Evolutionary conservation across 495 filamentous ascomycete genomes (phyloP), one percentile per base, ranked within the genome.

Genomic region (Podospora pseudoanserina): DNA sequence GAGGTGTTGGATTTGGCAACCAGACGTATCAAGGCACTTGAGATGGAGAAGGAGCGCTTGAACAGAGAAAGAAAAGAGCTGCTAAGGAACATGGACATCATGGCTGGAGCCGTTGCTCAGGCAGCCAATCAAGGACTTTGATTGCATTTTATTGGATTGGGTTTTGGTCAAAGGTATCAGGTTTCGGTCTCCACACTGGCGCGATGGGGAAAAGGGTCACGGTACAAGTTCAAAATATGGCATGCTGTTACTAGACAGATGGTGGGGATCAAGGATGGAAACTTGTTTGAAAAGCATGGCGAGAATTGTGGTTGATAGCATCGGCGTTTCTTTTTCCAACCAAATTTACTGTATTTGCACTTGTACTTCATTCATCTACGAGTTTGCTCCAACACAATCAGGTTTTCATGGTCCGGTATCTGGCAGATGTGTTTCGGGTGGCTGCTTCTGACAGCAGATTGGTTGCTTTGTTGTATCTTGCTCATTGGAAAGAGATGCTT

Each of bases 1-100:
- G 74, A 76, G 64, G 74, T 76, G 62, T 30, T 76, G 23, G 74
- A 76, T 18, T 34, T 74, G 53, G 74, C 74, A 13, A 68, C 67
- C 44, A 28, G 66, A n/a, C 54, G 70, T 19, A 76, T 76, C 65
- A 58, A 69, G 67, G 49, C 58, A 26, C 69, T 75, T 2, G 69
- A 73, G 67, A 32, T 53, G 49, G 73, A 72, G 27, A 61, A 62
- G 13, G 56, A 61, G 19, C 39, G 63, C 19, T 27, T 75, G 56
- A 34, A 64, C 27, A 60, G 44, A 57, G 71, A 75, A 62, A 58
- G 61, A 32, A 39, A 26, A 53, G 67, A 71, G 55, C 39, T 73
- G 57, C 0, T 73, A 23, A 58, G 68, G 54, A 72, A 65, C 16
- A 67, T 75, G 4, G 63, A 71, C 28, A 1, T 69, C 15, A 64